Evolutionary conservation across 768 basidiomycete genomes (phyloP), one percentile per base, ranked within the genome.

Genomic region (Naganishia randhawae): DNA sequence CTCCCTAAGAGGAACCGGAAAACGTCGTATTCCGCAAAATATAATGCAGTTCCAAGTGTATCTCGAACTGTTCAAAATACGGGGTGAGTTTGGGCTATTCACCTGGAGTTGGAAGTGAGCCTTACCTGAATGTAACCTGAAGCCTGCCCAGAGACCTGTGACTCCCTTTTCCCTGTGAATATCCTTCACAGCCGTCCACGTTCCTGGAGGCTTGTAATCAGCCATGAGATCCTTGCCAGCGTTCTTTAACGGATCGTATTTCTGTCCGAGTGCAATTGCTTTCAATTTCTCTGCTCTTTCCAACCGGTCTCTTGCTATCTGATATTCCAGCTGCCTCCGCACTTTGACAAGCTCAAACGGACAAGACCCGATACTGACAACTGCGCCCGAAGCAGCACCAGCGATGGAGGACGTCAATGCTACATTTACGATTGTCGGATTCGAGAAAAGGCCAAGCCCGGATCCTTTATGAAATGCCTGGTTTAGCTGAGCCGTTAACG

Each of bases 291-390:
- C 31, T 2, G 42, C 22, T 41, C 63, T 27, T 39, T 62, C 63
- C 39, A 61, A 19, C 41, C 65, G 89, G 77, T 83, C 88, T 32
- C 87, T 86, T 50, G 91, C 93, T 70, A 96, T 96, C 67, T 88
- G 86, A 75, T 88, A 95, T 81, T 97, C 93, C 63, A 97, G 82
- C 73, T 97, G 93, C 72, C 93, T 84, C 67, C 92, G 87, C 68
- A 92, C 92, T 85, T 97, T 97, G 76, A 97, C 91, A 42, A 97
- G 88, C 80, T 97, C 93, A 75, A 97, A 97, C 53, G 93, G 94
- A 71, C 90, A 88, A 82, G 90, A 92, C 65, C 87, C 88, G 74
- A 92, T 86, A 25, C 90, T 92, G 65, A 96, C 94, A 53, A 94
- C 81, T 9, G 91, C 88, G 11, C 94, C 94, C 16, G 91, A 89